These are phyloP conservation scores for Physcia stellaris DNA, from an alignment of 495 filamentous ascomycete species.

Conservation along the genomic window DNA sequence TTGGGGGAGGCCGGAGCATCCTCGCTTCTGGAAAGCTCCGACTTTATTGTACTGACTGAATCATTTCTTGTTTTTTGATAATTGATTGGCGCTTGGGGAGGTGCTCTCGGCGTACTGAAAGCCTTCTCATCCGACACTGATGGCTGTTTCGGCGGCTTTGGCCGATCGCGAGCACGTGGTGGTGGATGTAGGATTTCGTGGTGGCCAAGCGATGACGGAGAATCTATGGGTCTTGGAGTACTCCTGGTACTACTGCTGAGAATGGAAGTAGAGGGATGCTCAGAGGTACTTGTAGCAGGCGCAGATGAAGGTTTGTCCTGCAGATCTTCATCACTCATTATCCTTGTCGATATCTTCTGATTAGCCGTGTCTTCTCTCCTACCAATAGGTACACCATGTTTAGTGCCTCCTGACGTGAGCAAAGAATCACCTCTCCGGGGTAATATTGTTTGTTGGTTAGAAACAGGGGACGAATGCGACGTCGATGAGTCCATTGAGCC, in stretches of 20 bases:
- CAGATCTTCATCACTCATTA: slow-evolving; percentile 1
- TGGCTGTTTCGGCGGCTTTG: slow-evolving; percentile 5
- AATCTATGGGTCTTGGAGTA: slow-evolving; percentile 23
- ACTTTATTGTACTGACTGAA: slow-evolving; percentile 35
- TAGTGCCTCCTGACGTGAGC: slow-evolving; percentile 17
- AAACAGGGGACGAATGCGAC: slow-evolving; percentile 12
- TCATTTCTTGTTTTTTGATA: slow-evolving; percentile 37
- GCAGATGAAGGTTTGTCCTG: slow-evolving; percentile 14
- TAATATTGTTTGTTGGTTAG: slow-evolving; percentile 19
- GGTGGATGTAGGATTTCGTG: slow-evolving; percentile 14
- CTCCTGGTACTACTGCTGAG: slow-evolving; percentile 12
- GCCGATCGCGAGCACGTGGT: slow-evolving; percentile 14
- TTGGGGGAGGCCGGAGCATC: slow-evolving; percentile 43
- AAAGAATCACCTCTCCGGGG: slow-evolving; percentile 49
- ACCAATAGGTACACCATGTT: no score
- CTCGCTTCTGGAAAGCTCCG: slow-evolving; percentile 22
- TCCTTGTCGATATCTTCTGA: no score
- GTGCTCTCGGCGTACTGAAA: slow-evolving; percentile 49
- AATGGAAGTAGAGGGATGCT: slow-evolving; percentile 2
- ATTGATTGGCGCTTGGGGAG: slow-evolving; percentile 40
- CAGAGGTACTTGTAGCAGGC: slow-evolving; percentile 10
- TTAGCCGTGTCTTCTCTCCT: no score
- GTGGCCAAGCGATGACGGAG: slow-evolving; percentile 14
- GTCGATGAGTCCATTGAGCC: slow-evolving; percentile 23
- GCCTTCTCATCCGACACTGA: slow-evolving; percentile 39